Evolutionary conservation across 768 basidiomycete species (phyloP), one percentile per base, ranked within the genome.

Genomic region (Lactarius psammicola): DNA sequence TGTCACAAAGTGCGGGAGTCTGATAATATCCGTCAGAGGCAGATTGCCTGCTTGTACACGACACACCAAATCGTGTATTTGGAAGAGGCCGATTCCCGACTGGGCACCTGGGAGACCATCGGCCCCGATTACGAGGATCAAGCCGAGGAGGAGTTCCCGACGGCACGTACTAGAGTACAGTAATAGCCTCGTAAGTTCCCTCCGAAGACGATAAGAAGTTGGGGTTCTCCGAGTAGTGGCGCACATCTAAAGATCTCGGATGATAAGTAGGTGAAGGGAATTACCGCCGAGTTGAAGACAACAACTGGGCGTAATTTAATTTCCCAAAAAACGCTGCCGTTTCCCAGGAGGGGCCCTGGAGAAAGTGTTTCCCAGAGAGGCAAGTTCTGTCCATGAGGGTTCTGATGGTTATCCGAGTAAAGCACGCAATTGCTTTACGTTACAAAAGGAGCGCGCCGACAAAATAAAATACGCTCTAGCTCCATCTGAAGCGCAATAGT

Each of bases 401-500:
- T 70, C 69, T 70, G 69, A 70, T 70, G 63, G 68, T 62, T 62
- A 54, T 68, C 56, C 66, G 53, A 63, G 40, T 28, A 49, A n/a
- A 59, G 30, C 59, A 68, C 54, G 34, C 30, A 59, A 26, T 38
- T 56, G 23, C 36, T 53, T 70, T 68, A 70, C 69, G 67, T 69
- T 49, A 69, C 28, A 56, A 17, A 67, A 49, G 60, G 59, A 55
- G 60, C 36, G 59, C 62, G 60, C 56, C 59, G 33, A 63, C 38
- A 56, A 23, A 53, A 28, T 46, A 51, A 56, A 68, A 68, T 51
- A 31, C 66, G 66, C 66, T 59, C 62, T 67, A 67, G 61, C 66
- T 53, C 66, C 66, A 59, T 63, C 66, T 46, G 61, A 58, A 31
- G 51, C 20, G 56, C 38, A 60, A 69, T 68, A 68, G 67, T 56